These are phyloP conservation scores for Lindgomyces ingoldianus DNA, from an alignment of 495 filamentous ascomycete species.

Conservation along the genomic window DNA sequence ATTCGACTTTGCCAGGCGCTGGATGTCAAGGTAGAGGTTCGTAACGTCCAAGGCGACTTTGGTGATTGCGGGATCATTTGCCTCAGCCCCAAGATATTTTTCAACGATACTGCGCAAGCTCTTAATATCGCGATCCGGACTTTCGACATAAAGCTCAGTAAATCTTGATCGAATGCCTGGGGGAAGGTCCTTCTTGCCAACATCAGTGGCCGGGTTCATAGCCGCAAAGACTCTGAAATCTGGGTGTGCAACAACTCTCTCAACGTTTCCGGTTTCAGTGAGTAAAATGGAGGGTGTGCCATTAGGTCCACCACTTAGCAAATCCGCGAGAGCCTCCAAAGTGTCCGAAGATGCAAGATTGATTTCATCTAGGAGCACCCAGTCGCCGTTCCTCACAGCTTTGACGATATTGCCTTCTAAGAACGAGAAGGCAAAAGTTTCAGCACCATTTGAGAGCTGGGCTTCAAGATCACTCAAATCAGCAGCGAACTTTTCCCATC, in stretches of 20 bases:
- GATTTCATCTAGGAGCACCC: conserved; percentile 97
- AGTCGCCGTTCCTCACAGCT: conserved; percentile 90
- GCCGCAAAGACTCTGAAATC: conserved; percentile 96
- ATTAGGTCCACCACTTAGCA: conserved; percentile 69
- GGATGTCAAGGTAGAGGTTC: conserved; percentile 80
- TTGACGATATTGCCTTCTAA: conserved; percentile 93
- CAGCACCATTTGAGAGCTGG: conserved; percentile 73
- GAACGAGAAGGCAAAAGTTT: conserved; percentile 91
- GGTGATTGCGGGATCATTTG: conserved; percentile 61
- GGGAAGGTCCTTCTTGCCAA: conserved; percentile 91
- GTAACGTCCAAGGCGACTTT: conserved; percentile 71
- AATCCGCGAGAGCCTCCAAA: conserved; percentile 84
- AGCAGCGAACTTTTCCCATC: conserved; percentile 77
- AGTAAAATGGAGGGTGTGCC: conserved; percentile 77
- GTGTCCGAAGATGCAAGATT: conserved; percentile 95
- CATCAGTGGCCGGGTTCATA: conserved; percentile 98
- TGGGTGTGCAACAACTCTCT: conserved; percentile 83
- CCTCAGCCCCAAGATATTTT: conserved; percentile 73
- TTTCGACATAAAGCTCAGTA: conserved; percentile 89
- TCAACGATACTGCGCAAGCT: conserved; percentile 82
- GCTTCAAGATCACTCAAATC: conserved; percentile 79
- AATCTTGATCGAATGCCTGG: conserved; percentile 82
- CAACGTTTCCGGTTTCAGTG: conserved; percentile 86
- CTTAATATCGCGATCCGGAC: conserved; percentile 79
- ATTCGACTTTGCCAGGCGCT: conserved; percentile 76